phyloP scores from a whole-genome alignment of 805 yeast genomes.

The Wickerhamomyces alni region DNA sequence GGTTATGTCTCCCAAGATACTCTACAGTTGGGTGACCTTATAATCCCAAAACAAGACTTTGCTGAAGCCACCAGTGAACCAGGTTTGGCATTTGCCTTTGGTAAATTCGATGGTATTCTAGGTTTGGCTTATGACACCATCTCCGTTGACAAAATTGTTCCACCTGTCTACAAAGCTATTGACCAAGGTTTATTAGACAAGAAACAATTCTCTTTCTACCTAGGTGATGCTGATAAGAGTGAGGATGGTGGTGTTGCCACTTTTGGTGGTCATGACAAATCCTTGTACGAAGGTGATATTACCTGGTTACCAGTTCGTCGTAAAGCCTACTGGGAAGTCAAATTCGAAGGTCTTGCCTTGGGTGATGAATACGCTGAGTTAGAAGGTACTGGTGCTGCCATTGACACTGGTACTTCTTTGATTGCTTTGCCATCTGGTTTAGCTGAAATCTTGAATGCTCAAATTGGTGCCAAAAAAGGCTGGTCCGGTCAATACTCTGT shows the following conservation, averaged over 20 bases:
- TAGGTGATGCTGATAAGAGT: slow-evolving; percentile 69
- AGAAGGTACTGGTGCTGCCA: slow-evolving; percentile 87
- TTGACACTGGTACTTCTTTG: slow-evolving; percentile 97
- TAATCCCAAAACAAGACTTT: slow-evolving; percentile 84
- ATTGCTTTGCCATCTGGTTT: slow-evolving; percentile 91
- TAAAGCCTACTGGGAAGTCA: slow-evolving; percentile 99
- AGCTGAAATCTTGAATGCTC: slow-evolving; percentile 91
- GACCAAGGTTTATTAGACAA: slow-evolving; percentile 75
- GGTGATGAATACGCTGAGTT: slow-evolving; percentile 90
- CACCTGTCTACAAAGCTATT: slow-evolving; percentile 91
- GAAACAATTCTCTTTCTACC: slow-evolving; percentile 82
- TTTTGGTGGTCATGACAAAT: slow-evolving; percentile 87
- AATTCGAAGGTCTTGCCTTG: slow-evolving; percentile 81
- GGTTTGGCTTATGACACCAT: slow-evolving; percentile 93
- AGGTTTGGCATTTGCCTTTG: slow-evolving; percentile 96
- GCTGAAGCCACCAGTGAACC: slow-evolving; percentile 98
- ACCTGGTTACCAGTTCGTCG: slow-evolving; percentile 98
- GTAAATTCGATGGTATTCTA: slow-evolving; percentile 95
- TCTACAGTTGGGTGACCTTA: slow-evolving; percentile 74
- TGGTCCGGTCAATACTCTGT: slow-evolving; percentile 97
- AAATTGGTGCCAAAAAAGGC: slow-evolving; percentile 94
- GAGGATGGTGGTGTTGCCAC: slow-evolving; percentile 88
- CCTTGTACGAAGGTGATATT: slow-evolving; percentile 73
- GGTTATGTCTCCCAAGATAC: slow-evolving; percentile 90
- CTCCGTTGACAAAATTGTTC: slow-evolving; percentile 82